A percentile compares a stretch with the other conserved stretches of the same genome.
Evolutionary conservation across 305 asterid genomes (phyloP).

Genomic region (Fraxinus angustifolia): DNA sequence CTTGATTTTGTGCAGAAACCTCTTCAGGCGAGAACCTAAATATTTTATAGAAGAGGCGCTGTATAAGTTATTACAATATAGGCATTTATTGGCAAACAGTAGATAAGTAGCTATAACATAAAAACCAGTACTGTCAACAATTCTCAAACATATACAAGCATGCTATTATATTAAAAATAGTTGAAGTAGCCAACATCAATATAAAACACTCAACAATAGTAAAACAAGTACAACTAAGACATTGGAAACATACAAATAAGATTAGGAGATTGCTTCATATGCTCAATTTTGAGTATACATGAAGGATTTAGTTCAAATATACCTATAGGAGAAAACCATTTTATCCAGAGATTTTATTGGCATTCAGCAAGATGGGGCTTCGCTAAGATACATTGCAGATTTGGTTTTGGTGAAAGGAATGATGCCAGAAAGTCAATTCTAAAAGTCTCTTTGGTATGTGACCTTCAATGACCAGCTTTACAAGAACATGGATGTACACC

Average conservation of each 20-base stretch:
- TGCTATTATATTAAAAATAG: neutral
- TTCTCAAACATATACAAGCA: neutral
- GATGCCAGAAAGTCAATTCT: neutral
- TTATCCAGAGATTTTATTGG: neutral
- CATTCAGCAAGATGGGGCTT: neutral
- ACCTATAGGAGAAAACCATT: neutral
- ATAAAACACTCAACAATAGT: neutral
- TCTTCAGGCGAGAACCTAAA: conserved; percentile 89
- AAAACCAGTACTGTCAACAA: neutral
- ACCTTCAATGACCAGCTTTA: neutral
- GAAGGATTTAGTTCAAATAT: neutral
- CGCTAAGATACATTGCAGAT: neutral
- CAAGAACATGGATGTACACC: neutral
- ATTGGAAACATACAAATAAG: neutral
- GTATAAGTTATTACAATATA: conserved; percentile 14
- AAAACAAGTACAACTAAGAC: neutral
- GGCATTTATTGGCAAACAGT: neutral
- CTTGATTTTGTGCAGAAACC: conserved; percentile 98
- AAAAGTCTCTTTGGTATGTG: neutral
- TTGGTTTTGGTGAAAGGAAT: neutral
- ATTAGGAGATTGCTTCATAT: neutral
- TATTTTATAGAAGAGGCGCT: conserved; percentile 5
- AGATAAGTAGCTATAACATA: neutral
- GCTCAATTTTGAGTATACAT: neutral
- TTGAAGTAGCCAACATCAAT: neutral